Evolutionary conservation across 768 basidiomycete species (phyloP), one percentile per base, ranked within the genome.

Genomic region (Phlebiopsis gigantea): DNA sequence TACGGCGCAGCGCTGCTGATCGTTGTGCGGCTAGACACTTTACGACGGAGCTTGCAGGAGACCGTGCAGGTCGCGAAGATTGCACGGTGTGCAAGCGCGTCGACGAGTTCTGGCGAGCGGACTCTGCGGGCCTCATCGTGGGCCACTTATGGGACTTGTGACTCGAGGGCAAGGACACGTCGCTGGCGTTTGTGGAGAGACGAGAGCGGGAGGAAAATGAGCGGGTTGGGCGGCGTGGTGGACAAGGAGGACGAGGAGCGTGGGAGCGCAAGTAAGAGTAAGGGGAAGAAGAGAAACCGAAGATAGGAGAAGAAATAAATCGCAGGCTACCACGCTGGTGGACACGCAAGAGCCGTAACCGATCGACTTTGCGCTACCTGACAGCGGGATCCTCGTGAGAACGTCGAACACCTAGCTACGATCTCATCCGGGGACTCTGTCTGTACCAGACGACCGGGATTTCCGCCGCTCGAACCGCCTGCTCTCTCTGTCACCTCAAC

Each of bases 21-120:
- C 15, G 97, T 97, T 0, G 97, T 94, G 29, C 85, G 97, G 24
- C 98, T 99, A 96, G 97, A 96, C 74, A 97, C 97, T 70, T 98
- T 96, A 66, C 77, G 95, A 42, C 78, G 97, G 46, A 91, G 88
- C 24, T 79, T 98, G 10, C 90, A 95, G 67, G 97, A 99, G 71
- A 90, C 98, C 46, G 94, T 98, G 19, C 97, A 99, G 68, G 94
- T 99, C 15, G 97, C 98, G 62, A 99, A 98, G 73, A 97, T 98
- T 87, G 85, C 10, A 99, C 97, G 3, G 72, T 99, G 43, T 85
- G 87, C 73, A 98, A 96, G 71, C 83, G 97, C 17, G 75, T 99
- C 15, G 90, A 94, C 22, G 97, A 99, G 73, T 99, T 99, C 77
- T 90, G 87, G 68, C 83, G 82, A 62, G 98, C 94, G 1, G 85